A percentile compares a stretch with the other conserved stretches of the same genome.
Evolutionary conservation across 495 filamentous ascomycete species (phyloP).

Genomic region (Penicillium coprophilum): DNA sequence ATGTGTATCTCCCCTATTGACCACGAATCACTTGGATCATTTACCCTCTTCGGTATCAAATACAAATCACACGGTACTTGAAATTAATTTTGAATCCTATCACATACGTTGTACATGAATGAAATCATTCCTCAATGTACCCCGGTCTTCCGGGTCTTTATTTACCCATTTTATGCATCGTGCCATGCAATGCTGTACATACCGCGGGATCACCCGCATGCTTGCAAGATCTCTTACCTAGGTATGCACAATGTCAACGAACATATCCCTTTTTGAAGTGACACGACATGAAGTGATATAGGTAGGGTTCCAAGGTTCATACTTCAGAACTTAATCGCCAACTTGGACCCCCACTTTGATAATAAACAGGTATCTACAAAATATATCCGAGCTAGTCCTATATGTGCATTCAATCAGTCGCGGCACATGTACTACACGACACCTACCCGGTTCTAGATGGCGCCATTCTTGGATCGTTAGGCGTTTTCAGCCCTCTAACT

Average conservation of each 20-base stretch:
- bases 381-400: not conserved
- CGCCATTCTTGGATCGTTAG: not conserved
- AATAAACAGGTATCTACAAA: not conserved
- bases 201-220: conserved; percentile 27
- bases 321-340: not conserved
- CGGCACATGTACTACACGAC: not conserved
- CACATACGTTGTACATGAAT: not conserved
- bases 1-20: too few relatives aligned
- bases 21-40: too few relatives aligned
- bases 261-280: not conserved
- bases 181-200: conserved; percentile 16
- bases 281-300: not conserved
- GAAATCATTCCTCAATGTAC: not conserved
- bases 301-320: too few relatives aligned
- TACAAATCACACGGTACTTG: too few relatives aligned
- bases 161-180: conserved; percentile 21
- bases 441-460: not conserved
- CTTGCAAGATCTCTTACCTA: conserved; percentile 7
- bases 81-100: not conserved
- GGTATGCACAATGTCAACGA: conserved; percentile 17
- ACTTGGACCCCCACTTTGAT: not conserved
- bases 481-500: not conserved
- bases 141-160: conserved; percentile 2
- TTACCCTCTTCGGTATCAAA: too few relatives aligned
- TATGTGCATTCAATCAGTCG: not conserved